Evolutionary conservation across 2,329 filamentous ascomycete genomes (phyloP).

Genomic region (Penicillium fuscoglaucum): DNA sequence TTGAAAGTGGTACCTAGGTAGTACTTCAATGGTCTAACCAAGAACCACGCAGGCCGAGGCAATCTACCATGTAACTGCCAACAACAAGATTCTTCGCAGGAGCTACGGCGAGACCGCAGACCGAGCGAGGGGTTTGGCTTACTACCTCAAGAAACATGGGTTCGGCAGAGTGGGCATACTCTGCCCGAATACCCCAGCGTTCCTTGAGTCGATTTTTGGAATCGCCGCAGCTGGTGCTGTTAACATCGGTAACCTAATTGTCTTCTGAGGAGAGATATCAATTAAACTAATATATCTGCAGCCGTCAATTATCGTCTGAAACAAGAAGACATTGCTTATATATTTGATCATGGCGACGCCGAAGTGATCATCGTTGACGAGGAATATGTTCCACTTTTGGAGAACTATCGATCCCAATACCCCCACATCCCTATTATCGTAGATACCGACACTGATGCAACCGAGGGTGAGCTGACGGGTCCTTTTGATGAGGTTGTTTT

Average conservation of each 20-base stretch:
- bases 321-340: conserved; percentile 82
- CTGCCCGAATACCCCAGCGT: conserved; percentile 89
- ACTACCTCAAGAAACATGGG: conserved; percentile 74
- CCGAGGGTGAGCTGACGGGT: conserved; percentile 70
- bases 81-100: conserved; percentile 70
- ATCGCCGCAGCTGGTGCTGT: conserved; percentile 79
- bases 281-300: conserved; percentile 17
- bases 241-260: conserved; percentile 57
- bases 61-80: conserved; percentile 80
- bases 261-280: conserved; percentile 32
- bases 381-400: conserved; percentile 73
- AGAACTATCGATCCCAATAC: conserved; percentile 61
- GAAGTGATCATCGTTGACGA: conserved; percentile 84
- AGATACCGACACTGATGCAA: conserved; percentile 80
- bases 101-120: conserved; percentile 82
- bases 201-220: conserved; percentile 86
- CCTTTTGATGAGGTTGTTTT: conserved; percentile 81
- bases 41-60: conserved; percentile 61
- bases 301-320: conserved; percentile 74
- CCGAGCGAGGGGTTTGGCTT: conserved; percentile 82
- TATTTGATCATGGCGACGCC: conserved; percentile 82
- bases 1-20: not conserved
- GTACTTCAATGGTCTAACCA: not conserved
- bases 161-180: conserved; percentile 80
- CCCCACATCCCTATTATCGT: conserved; percentile 70